These are phyloP conservation scores for Scutellaria baicalensis DNA, from an alignment of 257 asterid genomes.

Conservation along the genomic window DNA sequence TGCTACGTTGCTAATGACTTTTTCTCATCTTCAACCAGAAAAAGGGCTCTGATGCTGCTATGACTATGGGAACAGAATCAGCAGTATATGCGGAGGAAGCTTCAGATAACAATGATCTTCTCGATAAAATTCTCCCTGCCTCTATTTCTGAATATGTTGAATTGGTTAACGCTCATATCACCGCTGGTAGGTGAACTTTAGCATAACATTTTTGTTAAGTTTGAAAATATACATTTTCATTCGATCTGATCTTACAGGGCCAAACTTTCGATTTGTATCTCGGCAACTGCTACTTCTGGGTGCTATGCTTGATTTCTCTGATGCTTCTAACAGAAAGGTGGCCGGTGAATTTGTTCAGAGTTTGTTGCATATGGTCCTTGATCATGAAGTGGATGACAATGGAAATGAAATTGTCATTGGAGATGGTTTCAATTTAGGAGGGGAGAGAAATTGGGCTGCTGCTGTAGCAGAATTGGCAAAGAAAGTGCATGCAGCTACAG, in stretches of 20 bases:
- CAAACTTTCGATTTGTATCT: conserved; percentile 71
- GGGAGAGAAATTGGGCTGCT: conserved; percentile 93
- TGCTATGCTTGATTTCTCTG: conserved; percentile 83
- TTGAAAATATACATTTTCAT: conserved; percentile 5
- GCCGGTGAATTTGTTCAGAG: conserved; percentile 72
- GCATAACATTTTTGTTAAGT: background rate
- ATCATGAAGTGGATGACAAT: conserved; percentile 75
- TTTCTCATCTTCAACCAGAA: conserved; percentile 39
- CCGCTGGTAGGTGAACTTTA: conserved; percentile 63
- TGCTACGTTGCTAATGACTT: background rate
- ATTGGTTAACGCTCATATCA: conserved; percentile 71
- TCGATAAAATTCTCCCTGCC: conserved; percentile 76
- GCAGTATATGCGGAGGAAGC: conserved; percentile 94
- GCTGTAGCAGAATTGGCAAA: conserved; percentile 74
- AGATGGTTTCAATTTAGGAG: conserved; percentile 91
- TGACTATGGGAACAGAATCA: conserved; percentile 79
- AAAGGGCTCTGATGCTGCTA: conserved; percentile 94
- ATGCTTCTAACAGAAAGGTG: conserved; percentile 74
- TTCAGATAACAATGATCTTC: conserved; percentile 81
- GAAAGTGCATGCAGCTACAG: conserved; percentile 67
- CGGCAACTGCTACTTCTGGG: conserved; percentile 88
- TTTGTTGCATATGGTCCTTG: conserved; percentile 62
- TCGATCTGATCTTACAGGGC: conserved; percentile 47
- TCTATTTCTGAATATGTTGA: conserved; percentile 69
- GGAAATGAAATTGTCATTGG: conserved; percentile 70